These are phyloP conservation scores for Aspergillus olivimuriae DNA, from an alignment of 495 filamentous ascomycete genomes.

Conservation along the genomic window DNA sequence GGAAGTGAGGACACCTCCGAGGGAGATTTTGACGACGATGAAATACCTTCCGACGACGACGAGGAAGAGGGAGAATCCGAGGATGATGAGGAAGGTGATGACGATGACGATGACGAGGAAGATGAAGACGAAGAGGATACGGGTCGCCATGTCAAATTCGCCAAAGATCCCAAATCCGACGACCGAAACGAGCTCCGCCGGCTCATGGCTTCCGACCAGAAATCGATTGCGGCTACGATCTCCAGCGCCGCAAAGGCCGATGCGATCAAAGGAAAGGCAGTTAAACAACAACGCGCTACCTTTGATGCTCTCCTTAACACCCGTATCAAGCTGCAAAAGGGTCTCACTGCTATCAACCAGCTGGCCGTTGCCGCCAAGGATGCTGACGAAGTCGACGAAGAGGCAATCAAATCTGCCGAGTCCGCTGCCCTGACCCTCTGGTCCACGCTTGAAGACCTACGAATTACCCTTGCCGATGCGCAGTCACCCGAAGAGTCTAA, in stretches of 20 bases:
- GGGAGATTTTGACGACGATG: slow-evolving; percentile 19
- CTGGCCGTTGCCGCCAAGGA: slow-evolving; percentile 42
- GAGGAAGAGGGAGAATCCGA: slow-evolving; percentile 37
- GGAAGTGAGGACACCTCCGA: slow-evolving; percentile 17
- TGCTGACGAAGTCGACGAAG: slow-evolving; percentile 27
- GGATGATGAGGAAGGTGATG: slow-evolving; percentile 28
- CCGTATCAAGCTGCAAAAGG: slow-evolving; percentile 87
- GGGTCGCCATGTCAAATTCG: slow-evolving; percentile 17
- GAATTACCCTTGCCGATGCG: slow-evolving; percentile 50
- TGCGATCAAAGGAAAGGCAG: slow-evolving; percentile 74
- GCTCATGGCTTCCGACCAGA: slow-evolving; percentile 67
- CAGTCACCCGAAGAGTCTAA: slow-evolving; percentile 40
- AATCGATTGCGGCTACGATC: slow-evolving; percentile 59
- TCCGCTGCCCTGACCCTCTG: slow-evolving; percentile 81
- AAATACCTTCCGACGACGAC: slow-evolving; percentile 27
- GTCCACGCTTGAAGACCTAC: slow-evolving; percentile 73
- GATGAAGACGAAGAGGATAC: slow-evolving; percentile 26
- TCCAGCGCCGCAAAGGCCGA: slow-evolving; percentile 71
- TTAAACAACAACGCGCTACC: slow-evolving; percentile 72
- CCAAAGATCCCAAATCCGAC: slow-evolving; percentile 22
- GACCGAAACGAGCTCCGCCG: slow-evolving; percentile 56
- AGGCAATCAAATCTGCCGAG: slow-evolving; percentile 69
- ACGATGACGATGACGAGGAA: slow-evolving; percentile 27
- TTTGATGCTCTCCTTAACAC: slow-evolving; percentile 85
- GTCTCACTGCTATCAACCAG: slow-evolving; percentile 73